phyloP scores from a whole-genome alignment of 1,284 basidiomycete genomes.

The Boletus mariae region DNA sequence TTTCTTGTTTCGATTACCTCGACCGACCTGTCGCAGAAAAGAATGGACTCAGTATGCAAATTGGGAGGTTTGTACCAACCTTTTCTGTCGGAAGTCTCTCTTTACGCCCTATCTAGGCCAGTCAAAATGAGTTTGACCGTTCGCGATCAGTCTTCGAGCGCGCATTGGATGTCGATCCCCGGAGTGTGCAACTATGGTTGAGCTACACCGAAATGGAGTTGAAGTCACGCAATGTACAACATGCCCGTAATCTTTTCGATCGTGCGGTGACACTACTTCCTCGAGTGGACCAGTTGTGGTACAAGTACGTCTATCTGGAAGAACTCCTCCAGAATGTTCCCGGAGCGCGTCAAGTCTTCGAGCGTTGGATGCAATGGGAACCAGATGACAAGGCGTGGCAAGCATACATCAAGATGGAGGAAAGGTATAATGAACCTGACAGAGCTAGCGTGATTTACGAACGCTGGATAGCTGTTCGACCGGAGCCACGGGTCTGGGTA shows the following conservation, averaged over 20 bases:
- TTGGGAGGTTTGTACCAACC: constrained; percentile 57
- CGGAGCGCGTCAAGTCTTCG: constrained; percentile 95
- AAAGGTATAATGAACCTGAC: constrained; percentile 89
- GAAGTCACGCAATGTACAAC: constrained; percentile 94
- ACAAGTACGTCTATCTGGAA: constrained; percentile 98
- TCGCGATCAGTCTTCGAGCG: constrained; percentile 95
- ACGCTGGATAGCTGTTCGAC: constrained; percentile 89
- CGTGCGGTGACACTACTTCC: constrained; percentile 94
- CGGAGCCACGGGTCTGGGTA: constrained; percentile 95
- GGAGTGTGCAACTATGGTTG: constrained; percentile 89
- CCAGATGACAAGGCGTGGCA: constrained; percentile 99
- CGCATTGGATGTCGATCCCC: constrained; percentile 91
- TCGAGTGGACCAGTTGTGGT: constrained; percentile 94
- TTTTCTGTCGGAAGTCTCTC: not conserved
- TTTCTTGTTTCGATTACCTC: not conserved
- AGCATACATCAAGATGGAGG: constrained; percentile 96
- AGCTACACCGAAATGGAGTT: constrained; percentile 98
- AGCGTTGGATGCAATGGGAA: constrained; percentile 99
- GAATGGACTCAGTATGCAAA: constrained; percentile 83
- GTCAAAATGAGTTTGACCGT: constrained; percentile 92
- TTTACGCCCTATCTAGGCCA: constrained; percentile 54
- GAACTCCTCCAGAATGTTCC: constrained; percentile 95
- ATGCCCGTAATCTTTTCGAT: constrained; percentile 95
- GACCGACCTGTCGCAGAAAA: constrained; percentile 44
- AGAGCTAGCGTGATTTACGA: constrained; percentile 93